Evolutionary conservation across 179 eudicot species (phyloP), one percentile per base, ranked within the genome.

Genomic region (Beta lomatogona): DNA sequence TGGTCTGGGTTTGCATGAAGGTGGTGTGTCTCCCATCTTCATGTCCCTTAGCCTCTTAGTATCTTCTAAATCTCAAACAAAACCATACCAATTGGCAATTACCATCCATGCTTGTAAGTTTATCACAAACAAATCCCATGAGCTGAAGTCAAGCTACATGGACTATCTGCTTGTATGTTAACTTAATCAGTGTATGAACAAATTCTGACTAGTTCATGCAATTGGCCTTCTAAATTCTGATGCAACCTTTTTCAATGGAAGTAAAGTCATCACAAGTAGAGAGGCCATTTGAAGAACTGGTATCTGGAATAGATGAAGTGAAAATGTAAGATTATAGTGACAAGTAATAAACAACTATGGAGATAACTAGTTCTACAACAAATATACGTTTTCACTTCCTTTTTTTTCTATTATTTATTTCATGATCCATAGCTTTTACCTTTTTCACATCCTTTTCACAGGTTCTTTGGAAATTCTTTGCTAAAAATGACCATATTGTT

Each of bases 11-110:
- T 25, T 28, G 44, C 63, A 61, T 61, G 41, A 64, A 71, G 50
- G 15, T 60, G 57, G 31, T 52, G 59, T 52, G 48, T 46, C 80
- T 55, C 65, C 36, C 77, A 66, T 53, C 58, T 82, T 36, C 71
- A 18, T 36, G 54, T 21, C 55, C 54, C 76, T 76, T 13, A 28
- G 22, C 25, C 31, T 48, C 8, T 71, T 71, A 9, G 31, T 66
- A 19, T 66, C 70, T 66, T 12, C 6, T 28, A 48, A 3, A 50
- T 71, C 13, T 71, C 58, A 48, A 48, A 48, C 36, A 71, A 69
- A 28, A 12, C 6, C 66, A 31, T 66, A 28, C 46, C 19, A 66
- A 66, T 25, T 25, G 28, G 28, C 28, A 25, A 25, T 14, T 66
- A 66, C n/a, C 70, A 66, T 25, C 65, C 44, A 31, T 66, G 45